Conservation (phyloP, 345 rosid genomes). For the Fremontodendron californicum region DNA sequence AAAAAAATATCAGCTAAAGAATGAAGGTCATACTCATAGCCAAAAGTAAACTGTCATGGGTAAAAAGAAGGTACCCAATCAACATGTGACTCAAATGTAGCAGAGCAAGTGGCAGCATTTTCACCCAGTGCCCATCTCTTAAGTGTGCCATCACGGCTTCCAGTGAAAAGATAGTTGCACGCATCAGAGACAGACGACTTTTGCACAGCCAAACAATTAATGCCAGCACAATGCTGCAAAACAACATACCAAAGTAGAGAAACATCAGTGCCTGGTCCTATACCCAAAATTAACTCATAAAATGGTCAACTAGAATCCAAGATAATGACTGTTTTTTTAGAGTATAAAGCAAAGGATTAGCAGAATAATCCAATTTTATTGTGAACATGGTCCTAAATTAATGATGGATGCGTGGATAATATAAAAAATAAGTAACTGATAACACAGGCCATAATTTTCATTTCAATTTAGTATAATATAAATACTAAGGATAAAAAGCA, state of each 20-base stretch:
- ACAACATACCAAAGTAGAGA: background rate
- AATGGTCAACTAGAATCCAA: background rate
- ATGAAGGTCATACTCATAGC: background rate
- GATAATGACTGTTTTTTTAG: background rate
- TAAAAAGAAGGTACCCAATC: conserved; percentile 72
- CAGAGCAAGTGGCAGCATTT: conserved; percentile 68
- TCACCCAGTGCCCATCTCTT: conserved; percentile 88
- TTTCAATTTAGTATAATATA: background rate
- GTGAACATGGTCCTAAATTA: background rate
- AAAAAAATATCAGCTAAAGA: background rate
- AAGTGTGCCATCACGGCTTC: conserved; percentile 98
- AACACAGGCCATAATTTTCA: background rate
- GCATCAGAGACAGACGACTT: conserved; percentile 56
- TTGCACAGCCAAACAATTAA: conserved; percentile 77
- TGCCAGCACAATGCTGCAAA: conserved; percentile 95
- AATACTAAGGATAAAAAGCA: background rate
- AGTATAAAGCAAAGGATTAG: background rate
- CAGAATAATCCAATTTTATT: background rate
- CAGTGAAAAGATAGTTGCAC: conserved; percentile 68
- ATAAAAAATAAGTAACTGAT: background rate
- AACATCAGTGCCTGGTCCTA: background rate
- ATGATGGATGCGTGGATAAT: background rate
- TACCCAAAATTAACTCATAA: background rate
- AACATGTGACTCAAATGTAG: conserved; percentile 98
- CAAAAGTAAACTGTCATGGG: conserved; percentile 9